Percentiles rank a stretch among this genome's conserved stretches.
Conservation (phyloP, 73 alveolate species). For the Tetrahymena malaccensis region DNA sequence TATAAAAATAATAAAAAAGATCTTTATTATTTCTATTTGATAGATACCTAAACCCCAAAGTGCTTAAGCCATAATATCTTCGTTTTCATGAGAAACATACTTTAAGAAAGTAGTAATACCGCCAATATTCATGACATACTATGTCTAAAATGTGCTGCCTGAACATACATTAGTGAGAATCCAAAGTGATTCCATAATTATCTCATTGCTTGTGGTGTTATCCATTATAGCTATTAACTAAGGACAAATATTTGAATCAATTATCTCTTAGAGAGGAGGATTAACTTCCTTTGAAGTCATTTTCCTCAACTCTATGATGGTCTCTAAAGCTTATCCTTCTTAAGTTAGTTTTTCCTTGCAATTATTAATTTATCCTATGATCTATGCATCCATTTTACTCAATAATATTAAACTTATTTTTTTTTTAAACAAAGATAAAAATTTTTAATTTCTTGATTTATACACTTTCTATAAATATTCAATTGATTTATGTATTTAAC, state of each 20-base stretch:
- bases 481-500: too few species aligned
- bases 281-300: neutral
- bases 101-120: neutral
- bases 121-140: neutral
- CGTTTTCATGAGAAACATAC: neutral
- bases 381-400: neutral
- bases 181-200: neutral
- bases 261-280: neutral
- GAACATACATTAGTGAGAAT: neutral
- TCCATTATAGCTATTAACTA: neutral
- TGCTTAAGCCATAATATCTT: neutral
- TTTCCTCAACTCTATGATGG: neutral
- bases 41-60: neutral
- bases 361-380: neutral
- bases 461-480: too few species aligned
- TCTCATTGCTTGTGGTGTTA: neutral
- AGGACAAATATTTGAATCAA: neutral
- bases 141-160: neutral
- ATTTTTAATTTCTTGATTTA: too few species aligned
- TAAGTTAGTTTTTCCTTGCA: neutral
- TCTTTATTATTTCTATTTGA: neutral
- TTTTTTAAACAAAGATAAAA: too few species aligned
- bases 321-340: neutral
- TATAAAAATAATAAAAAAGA: neutral
- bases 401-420: too few species aligned